Evolutionary conservation across 768 basidiomycete species (phyloP).

Genomic region (Pisolithus sp.): DNA sequence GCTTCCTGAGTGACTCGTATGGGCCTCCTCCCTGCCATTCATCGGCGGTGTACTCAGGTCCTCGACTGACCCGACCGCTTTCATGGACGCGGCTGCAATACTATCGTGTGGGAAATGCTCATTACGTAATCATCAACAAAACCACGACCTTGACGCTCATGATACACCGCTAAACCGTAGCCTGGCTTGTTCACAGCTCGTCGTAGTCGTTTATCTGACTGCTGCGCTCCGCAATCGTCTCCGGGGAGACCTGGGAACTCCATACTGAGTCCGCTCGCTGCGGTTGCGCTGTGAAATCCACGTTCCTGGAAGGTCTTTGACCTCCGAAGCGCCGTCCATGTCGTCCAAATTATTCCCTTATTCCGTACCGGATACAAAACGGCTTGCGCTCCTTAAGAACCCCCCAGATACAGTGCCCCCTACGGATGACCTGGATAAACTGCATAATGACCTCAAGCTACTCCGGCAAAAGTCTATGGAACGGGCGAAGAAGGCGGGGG

Average conservation of each 20-base stretch:
- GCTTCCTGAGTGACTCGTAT: neutral
- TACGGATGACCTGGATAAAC: slow-evolving; percentile 61
- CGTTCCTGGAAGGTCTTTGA: slow-evolving; percentile 8
- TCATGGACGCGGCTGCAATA: neutral
- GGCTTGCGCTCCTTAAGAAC: slow-evolving; percentile 57
- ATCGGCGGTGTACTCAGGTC: neutral
- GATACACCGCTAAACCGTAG: slow-evolving; percentile 23
- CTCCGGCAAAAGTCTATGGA: slow-evolving; percentile 51
- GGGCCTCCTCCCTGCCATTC: slow-evolving; percentile 6
- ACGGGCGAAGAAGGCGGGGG: slow-evolving; percentile 66
- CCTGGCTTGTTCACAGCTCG: slow-evolving; percentile 20
- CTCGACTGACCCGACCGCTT: neutral
- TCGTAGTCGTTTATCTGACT: slow-evolving; percentile 13
- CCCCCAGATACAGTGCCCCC: slow-evolving; percentile 62
- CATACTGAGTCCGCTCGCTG: slow-evolving; percentile 7
- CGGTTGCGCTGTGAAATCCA: slow-evolving; percentile 7
- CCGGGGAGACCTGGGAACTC: slow-evolving; percentile 10
- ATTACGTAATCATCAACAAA: slow-evolving; percentile 26
- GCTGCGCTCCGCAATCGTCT: slow-evolving; percentile 10
- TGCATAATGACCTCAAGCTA: slow-evolving; percentile 54
- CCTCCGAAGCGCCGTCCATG: slow-evolving; percentile 38
- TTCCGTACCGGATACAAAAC: slow-evolving; percentile 40
- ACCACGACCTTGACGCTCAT: slow-evolving; percentile 21
- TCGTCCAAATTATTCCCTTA: slow-evolving; percentile 54
- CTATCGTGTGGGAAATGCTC: neutral